A percentile compares a stretch with the other conserved stretches of the same genome.
Evolutionary conservation across 2,329 filamentous ascomycete species (phyloP).

Genomic region (Chrysoporthe deuterocubensis): DNA sequence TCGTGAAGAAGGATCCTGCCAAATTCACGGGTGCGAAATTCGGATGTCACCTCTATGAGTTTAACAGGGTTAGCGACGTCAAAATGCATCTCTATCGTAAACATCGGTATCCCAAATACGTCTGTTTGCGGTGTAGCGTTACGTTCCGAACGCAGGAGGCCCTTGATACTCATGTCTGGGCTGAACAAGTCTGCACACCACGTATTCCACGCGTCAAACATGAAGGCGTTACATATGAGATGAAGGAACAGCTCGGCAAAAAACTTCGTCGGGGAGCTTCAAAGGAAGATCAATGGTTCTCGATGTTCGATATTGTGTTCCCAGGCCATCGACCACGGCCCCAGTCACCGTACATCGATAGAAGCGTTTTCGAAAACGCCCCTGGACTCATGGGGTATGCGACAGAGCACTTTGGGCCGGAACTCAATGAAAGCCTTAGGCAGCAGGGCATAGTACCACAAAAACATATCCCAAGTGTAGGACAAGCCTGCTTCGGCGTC

Average conservation of each 20-base stretch:
- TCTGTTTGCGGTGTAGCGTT: not conserved
- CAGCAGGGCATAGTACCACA: not conserved
- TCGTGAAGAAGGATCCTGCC: not conserved
- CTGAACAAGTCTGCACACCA: not conserved
- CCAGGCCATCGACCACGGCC: not conserved
- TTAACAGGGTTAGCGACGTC: not conserved
- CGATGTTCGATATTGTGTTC: not conserved
- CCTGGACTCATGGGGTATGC: not conserved
- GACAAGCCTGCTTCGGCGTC: no score
- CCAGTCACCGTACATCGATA: not conserved
- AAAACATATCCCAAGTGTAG: not conserved
- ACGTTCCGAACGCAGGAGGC: not conserved
- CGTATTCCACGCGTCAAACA: not conserved
- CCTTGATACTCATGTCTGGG: not conserved
- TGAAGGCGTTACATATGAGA: not conserved
- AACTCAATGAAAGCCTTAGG: not conserved
- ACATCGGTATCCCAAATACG: not conserved
- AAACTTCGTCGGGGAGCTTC: not conserved
- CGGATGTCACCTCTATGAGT: not conserved
- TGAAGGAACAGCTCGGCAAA: not conserved
- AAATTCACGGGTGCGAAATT: not conserved
- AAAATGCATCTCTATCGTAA: not conserved
- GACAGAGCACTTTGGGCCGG: not conserved
- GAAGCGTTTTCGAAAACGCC: not conserved
- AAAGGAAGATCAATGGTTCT: not conserved